A percentile compares a stretch with the other conserved stretches of the same genome.
phyloP scores from a whole-genome alignment of 2,329 filamentous ascomycete species.

The Niveomyces coronatus region DNA sequence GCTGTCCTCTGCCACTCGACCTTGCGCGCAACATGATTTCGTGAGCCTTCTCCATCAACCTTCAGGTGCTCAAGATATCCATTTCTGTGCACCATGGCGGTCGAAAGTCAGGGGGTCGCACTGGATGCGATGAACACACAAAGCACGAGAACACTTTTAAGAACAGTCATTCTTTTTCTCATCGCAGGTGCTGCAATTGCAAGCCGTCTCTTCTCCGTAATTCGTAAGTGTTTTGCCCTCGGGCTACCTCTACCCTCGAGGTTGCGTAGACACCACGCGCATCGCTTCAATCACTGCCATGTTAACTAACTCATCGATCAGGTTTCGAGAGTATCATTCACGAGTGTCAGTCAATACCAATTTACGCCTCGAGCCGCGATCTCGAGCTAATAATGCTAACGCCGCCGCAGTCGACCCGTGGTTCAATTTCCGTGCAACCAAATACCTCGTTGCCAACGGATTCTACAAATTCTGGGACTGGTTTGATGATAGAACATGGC shows the following conservation, averaged over 20 bases:
- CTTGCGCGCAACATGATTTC: conserved; percentile 8
- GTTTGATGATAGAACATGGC: conserved; percentile 99
- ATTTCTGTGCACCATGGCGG: conserved; percentile 33
- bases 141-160: conserved; percentile 75
- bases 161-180: conserved; percentile 79
- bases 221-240: too few species aligned
- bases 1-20: conserved; percentile 30
- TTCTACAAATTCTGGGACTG: conserved; percentile 99
- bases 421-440: conserved; percentile 99
- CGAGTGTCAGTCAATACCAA: conserved; percentile 64
- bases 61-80: conserved; percentile 15
- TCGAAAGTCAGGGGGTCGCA: conserved; percentile 41
- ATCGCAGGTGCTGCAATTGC: conserved; percentile 88
- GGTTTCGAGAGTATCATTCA: conserved; percentile 99
- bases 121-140: conserved; percentile 64
- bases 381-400: conserved; percentile 17
- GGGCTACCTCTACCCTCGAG: not conserved
- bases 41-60: conserved; percentile 21
- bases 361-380: conserved; percentile 9
- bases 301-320: conserved; percentile 30
- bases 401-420: conserved; percentile 93
- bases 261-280: not conserved
- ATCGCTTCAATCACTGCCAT: not conserved
- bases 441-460: conserved; percentile 92
- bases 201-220: conserved; percentile 95